These are phyloP conservation scores for Cladophialophora psammophila DNA, from an alignment of 2,329 filamentous ascomycete species.

Conservation along the genomic window DNA sequence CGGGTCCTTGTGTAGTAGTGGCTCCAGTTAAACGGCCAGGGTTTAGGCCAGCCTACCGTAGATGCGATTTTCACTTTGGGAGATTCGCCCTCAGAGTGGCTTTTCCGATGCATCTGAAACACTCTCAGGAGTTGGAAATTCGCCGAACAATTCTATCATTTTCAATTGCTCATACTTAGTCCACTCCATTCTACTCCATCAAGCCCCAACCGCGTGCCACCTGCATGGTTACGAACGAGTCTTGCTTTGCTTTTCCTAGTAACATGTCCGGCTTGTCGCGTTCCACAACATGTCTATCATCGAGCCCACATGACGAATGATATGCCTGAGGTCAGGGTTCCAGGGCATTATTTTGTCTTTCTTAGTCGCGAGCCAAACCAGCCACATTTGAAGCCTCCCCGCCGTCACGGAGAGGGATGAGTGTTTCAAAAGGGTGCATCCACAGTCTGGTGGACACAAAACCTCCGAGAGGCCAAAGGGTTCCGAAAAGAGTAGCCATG, in stretches of 20 bases:
- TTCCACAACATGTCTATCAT: conserved; percentile 8
- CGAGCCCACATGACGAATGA: neutral
- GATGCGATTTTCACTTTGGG: conserved; percentile 9
- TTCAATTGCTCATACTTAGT: neutral
- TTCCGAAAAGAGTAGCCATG: neutral
- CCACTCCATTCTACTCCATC: conserved; percentile 11
- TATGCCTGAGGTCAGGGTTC: neutral
- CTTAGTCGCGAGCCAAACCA: neutral
- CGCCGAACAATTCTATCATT: conserved; percentile 2
- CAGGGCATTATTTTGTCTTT: neutral
- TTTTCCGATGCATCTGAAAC: conserved; percentile 24
- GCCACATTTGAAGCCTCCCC: neutral
- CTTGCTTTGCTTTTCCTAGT: conserved; percentile 2
- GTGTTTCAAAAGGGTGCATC: neutral
- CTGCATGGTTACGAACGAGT: neutral
- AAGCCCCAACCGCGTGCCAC: conserved; percentile 6
- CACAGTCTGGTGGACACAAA: neutral
- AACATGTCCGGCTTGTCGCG: conserved; percentile 10
- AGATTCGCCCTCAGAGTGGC: conserved; percentile 5
- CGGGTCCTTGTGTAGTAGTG: neutral
- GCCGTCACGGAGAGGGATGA: neutral
- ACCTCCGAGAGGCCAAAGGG: neutral
- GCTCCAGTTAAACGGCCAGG: neutral
- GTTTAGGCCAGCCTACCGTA: neutral
- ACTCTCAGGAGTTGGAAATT: conserved; percentile 29